Evolutionary conservation across 129 eudicot species (phyloP), one percentile per base, ranked within the genome.

Genomic region (Logfia minima): DNA sequence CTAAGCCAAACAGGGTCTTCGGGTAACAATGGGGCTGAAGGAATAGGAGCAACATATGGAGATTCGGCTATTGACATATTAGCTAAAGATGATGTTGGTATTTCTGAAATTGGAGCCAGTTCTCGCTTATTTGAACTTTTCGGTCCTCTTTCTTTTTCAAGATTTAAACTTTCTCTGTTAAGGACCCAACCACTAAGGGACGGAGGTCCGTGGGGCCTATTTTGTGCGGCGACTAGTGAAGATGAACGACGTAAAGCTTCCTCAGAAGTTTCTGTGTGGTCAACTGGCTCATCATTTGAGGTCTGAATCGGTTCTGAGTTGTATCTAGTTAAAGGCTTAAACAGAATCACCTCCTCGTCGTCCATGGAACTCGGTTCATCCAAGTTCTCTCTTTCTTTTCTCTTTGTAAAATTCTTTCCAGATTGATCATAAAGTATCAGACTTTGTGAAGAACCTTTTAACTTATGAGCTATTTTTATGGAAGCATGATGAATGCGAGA

Each of bases 291-390:
- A 79, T 71, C 90, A 55, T 65, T 70, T 53, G 72, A 37, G 6
- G 72, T 75, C 55, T 80, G 84, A 6, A 91, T 66, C 3, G 98
- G 98, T 22, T 82, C 97, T 0, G 98, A 94, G 80, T 91, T 94
- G 59, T 84, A 88, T 82, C 98, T 88, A 0, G 86, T 83, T 62
- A 94, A 82, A 8, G 98, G 98, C 89, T 86, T 91, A 79, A 94
- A 94, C 23, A 94, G 91, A 75, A 94, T 94, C 76, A 91, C 96
- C 85, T 93, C 98, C 67, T 94, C 98, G 73, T 93, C 98, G 52
- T 94, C 98, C 8, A 70, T 5, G 9, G 64, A 53, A 56, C 19
- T 62, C 4, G 81, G 39, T 65, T 81, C 77, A 39, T 28, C 77
- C 6, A 11, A 4, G 28, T 8, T 31, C 51, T 67, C 74, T 77